Evolutionary conservation across 805 yeast species (phyloP), one percentile per base, ranked within the genome.

Genomic region (Hemisphaericaspora nanyangensis): DNA sequence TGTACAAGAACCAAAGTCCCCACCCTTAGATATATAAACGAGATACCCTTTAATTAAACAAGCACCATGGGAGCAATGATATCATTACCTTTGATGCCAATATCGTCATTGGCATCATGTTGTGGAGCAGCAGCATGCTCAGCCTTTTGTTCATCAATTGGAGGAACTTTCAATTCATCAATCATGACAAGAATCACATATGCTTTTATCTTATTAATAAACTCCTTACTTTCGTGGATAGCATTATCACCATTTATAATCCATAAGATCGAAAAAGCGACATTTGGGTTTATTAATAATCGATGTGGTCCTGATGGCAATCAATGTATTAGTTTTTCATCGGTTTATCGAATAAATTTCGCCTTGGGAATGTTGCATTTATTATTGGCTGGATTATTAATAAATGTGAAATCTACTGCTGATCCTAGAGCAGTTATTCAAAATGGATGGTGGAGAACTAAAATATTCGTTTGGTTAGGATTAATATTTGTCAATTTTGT

Each of bases 331-430:
- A 95, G 97, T 34, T 93, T 91, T 61, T 86, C 88, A 12, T 90
- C 95, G 4, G 97, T 93, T n/a, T 95, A 93, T 58, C 68, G 98
- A 40, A 70, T 93, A 51, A 88, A 88, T 61, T 85, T 89, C 55
- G 90, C 97, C 2, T 66, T 93, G 15, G 98, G 95, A 2, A 36
- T 80, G 39, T 61, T 88, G 42, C 99, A 93, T 63, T 52, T 90
- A 25, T 46, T 80, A 0, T 64, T 93, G 40, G 95, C 93, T 1
- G 60, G 66, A 2, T 53, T 85, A 29, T 66, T 93, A 32, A 55
- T 83, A 7, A 86, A 88, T 16, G 95, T 90, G 5, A 79, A 78
- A 47, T 81, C 93, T 1, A 82, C 95, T 1, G 63, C 76, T 22
- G 81, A 88, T 56, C 84, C 90, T 16, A 72, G 96, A 31, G 82